Conservation (phyloP, 768 basidiomycete species). For the Hericium alpestre region DNA sequence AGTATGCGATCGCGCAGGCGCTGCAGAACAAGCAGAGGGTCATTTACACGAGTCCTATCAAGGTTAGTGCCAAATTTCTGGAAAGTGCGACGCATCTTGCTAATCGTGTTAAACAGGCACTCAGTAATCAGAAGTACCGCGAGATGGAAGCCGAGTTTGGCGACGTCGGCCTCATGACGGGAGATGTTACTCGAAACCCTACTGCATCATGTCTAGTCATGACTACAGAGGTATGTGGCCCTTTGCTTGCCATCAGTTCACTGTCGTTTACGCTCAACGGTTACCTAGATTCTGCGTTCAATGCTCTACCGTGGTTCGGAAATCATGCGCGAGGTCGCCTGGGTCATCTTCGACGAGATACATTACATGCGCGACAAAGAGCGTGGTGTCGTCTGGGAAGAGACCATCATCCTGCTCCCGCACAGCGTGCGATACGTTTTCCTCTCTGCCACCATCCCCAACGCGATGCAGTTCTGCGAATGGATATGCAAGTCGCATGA, state of each 20-base stretch:
- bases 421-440: conserved; percentile 96
- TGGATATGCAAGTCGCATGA: conserved; percentile 98
- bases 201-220: conserved; percentile 95
- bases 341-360: conserved; percentile 99
- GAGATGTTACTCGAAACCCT: conserved; percentile 98
- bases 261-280: neutral
- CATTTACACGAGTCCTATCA: conserved; percentile 99
- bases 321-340: conserved; percentile 99
- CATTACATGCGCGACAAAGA: conserved; percentile 99
- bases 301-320: conserved; percentile 99
- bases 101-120: conserved; percentile 46
- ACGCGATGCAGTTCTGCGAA: conserved; percentile 98
- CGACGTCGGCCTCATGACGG: conserved; percentile 98
- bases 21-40: conserved; percentile 89
- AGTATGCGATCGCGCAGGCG: conserved; percentile 98
- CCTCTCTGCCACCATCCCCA: conserved; percentile 97
- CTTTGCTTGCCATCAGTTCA: neutral
- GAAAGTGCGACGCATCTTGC: neutral
- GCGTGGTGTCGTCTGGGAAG: conserved; percentile 99
- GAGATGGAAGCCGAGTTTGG: conserved; percentile 96
- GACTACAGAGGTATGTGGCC: conserved; percentile 81
- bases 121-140: conserved; percentile 98
- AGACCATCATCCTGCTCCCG: conserved; percentile 94
- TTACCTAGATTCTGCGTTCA: conserved; percentile 79
- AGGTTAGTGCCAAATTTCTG: conserved; percentile 40